phyloP scores from a whole-genome alignment of 2,329 filamentous ascomycete genomes.

The Venturia nashicola region DNA sequence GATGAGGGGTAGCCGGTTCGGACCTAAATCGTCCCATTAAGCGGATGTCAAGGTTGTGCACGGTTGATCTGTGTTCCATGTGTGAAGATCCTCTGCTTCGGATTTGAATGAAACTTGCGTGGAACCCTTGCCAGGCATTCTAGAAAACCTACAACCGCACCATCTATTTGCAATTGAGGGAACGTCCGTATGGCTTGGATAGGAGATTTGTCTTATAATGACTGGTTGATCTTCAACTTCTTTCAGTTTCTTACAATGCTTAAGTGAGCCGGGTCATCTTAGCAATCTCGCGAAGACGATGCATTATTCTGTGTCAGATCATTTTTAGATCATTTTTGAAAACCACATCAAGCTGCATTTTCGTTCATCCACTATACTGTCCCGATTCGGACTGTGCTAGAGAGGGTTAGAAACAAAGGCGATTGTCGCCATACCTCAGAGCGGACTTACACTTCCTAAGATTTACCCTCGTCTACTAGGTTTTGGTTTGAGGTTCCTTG shows the following conservation, averaged over 20 bases:
- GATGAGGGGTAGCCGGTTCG: neutral
- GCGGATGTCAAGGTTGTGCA: neutral
- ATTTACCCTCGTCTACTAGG: neutral
- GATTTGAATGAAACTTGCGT: neutral
- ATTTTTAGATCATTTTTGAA: neutral
- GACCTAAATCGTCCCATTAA: neutral
- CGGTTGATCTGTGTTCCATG: neutral
- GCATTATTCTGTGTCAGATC: neutral
- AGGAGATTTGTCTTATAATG: neutral
- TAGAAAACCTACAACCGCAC: neutral
- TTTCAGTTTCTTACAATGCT: too few relatives aligned
- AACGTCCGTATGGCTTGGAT: neutral
- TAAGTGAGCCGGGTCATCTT: too few relatives aligned
- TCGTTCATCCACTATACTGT: neutral
- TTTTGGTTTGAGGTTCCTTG: neutral
- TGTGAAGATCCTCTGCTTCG: neutral
- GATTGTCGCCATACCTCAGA: neutral
- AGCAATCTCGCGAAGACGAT: neutral
- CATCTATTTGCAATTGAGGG: neutral
- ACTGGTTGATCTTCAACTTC: too few relatives aligned
- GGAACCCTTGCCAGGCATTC: neutral
- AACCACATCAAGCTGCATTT: neutral
- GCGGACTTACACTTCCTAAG: neutral
- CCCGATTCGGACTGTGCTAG: neutral
- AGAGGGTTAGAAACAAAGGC: neutral